phyloP scores from a whole-genome alignment of 306 rosid species.

The Fagus crenata region DNA sequence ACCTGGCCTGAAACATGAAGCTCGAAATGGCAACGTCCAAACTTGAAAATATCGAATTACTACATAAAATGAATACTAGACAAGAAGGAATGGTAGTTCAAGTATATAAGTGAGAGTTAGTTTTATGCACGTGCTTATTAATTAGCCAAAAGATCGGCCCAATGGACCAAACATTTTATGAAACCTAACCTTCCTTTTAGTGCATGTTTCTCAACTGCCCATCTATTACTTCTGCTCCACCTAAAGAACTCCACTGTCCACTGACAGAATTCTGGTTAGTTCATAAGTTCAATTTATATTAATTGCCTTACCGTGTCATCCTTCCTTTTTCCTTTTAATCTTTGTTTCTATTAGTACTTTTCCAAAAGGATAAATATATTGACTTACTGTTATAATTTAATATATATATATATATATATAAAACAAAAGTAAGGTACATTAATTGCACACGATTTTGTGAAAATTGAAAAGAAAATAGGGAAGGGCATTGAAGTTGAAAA shows the following conservation, averaged over 20 bases:
- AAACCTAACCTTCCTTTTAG: neutral
- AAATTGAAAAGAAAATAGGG: too few species aligned
- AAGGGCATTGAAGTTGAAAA: too few species aligned
- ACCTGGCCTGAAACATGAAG: neutral
- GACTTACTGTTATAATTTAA: too few species aligned
- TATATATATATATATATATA: too few species aligned
- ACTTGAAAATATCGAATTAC: neutral
- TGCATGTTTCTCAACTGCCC: neutral
- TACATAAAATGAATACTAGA: neutral
- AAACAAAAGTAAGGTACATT: too few species aligned
- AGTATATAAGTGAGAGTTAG: neutral
- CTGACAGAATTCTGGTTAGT: neutral
- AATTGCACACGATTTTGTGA: too few species aligned
- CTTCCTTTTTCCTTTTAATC: too few species aligned
- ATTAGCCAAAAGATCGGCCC: too few species aligned
- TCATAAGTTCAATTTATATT: neutral
- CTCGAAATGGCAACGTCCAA: neutral
- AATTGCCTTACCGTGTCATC: too few species aligned
- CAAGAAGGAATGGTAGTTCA: neutral
- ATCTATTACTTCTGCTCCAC: neutral
- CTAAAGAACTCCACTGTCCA: neutral
- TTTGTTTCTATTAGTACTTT: too few species aligned
- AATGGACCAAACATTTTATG: neutral
- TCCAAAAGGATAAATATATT: too few species aligned
- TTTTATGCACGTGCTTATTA: neutral